Evolutionary conservation across 176 grass and related monocot genomes (phyloP), one percentile per base, ranked within the genome.

Genomic region (Lolium multiflorum): DNA sequence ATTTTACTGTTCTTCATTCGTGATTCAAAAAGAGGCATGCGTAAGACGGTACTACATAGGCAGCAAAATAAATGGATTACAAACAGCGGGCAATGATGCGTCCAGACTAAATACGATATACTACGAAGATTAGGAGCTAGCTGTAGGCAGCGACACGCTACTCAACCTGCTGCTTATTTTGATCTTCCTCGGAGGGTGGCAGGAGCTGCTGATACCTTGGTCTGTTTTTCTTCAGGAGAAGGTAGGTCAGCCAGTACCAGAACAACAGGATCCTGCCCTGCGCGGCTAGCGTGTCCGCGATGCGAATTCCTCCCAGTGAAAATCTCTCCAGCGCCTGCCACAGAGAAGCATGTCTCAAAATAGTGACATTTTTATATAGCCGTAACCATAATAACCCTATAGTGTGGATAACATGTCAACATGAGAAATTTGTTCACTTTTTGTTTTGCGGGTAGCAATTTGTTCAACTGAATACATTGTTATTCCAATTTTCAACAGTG

Each of bases 211-310:
- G 97, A 79, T 96, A 98, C 87, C 89, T 98, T 1, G 94, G 87
- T 76, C 84, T 94, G 79, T 98, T 98, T 83, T 89, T 94, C 90
- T 92, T 98, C 26, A 98, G 87, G 75, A 98, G 89, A 39, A 98
- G 70, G 79, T 98, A 98, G 48, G 97, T 98, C 44, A 87, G 82
- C 87, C 93, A 98, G 72, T 96, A 96, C 92, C 94, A 96, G 75
- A 96, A 96, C 88, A 98, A 85, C 58, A 98, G 79, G 78, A 98
- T 96, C 67, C 97, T 89, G 83, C 92, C 93, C 82, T 98, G 92
- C 10, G 94, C 97, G 22, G 79, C 47, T 15, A 96, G 66, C 0
- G 94, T 96, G 61, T 94, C 92, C 3, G 81, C 81, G 52, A 98
- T 94, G 49, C 54, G 41, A 71, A 88, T 91, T 38, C 92, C 90